Evolutionary conservation across 2,329 filamentous ascomycete species (phyloP), one percentile per base, ranked within the genome.

Genomic region (Colletotrichum sublineola): DNA sequence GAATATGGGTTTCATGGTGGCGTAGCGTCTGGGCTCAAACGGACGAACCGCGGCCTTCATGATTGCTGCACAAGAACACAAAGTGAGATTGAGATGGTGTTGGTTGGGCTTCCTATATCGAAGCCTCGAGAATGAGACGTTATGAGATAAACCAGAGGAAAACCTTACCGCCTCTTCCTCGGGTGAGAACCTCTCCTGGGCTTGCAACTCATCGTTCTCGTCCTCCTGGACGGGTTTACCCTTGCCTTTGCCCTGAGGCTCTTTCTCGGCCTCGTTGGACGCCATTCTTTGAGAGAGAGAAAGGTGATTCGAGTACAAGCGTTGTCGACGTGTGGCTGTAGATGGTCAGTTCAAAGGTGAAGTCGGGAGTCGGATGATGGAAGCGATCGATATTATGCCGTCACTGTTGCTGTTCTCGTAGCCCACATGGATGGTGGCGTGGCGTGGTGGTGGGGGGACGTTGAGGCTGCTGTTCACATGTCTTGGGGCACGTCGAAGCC

Each of bases 131-230:
- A 50, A 38, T 42, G 24, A 12, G 6, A 31, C 8, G 53, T 18
- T 14, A 15, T 12, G 40, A 8, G 14, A n/a, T 7, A 11, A 7
- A 40, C 3, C 1, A 12, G n/a, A 5, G 5, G 1, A 24, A 18
- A 15, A 11, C 8, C 86, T 78, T 83, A 87, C 88, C 76, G 85
- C 84, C 82, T 90, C 89, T 78, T 90, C 87, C 68, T 90, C 87
- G 1, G 87, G 85, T 0, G 87, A 79, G 75, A 90, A 88, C 68
- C 77, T 82, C 58, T 78, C 80, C 74, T 75, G 75, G 33, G 78
- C 61, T 65, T 77, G 20, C 76, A n/a, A 8, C 46, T 80, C 78
- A 2, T 81, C 78, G 24, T 81, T 75, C 3, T 74, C 75, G 2
- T 75, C 73, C 6, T 73, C 61, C 18, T 73, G 44, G 20, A 57